Evolutionary conservation across 495 filamentous ascomycete species (phyloP), one percentile per base, ranked within the genome.

Genomic region (Penicillium bialowiezense): DNA sequence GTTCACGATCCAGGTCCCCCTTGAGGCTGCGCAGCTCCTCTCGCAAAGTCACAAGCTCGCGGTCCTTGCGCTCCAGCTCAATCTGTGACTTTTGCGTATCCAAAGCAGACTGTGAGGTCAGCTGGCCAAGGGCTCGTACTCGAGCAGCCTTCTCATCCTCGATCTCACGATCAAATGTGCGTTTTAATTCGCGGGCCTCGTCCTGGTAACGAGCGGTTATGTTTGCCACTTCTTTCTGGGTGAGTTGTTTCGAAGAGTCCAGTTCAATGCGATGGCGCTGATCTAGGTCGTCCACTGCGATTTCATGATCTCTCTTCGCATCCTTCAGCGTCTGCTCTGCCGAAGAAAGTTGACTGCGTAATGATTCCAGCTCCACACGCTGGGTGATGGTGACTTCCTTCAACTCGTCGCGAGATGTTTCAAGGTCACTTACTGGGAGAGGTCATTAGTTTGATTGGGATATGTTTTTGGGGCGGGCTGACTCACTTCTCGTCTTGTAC

Each of bases 401-500:
- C 2, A 91, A 60, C 13, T 81, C 75, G 10, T 76, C 70, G 33
- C 78, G 75, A 5, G 83, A 76, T 0, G 59, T 60, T 52, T 92
- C 88, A 3, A 95, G 71, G 18, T 88, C 83, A 46, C 59, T 68
- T 35, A 86, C 91, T 96, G 52, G 21, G 17, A 2, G 12, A 12
- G 26, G 32, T 0, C 0, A 19, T 62, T 39, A 66, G 36, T 36
- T 50, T 41, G 5, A 28, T 8, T 2, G 15, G 13, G 34, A 20
- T 42, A 24, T 51, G 6, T 12, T 32, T 50, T 18, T 45, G 43
- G 44, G 10, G 29, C 29, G 9, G 4, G 28, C 14, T 2, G 36
- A 69, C 84, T 49, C 74, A 96, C 90, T 79, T 79, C 82, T 76
- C 29, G 76, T 75, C 64, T 93, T 91, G 56, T 86, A 86, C 4